A percentile compares a stretch with the other conserved stretches of the same genome.
These are phyloP conservation scores for Lachancea sp. DNA, from an alignment of 805 yeast genomes.

Conservation along the genomic window DNA sequence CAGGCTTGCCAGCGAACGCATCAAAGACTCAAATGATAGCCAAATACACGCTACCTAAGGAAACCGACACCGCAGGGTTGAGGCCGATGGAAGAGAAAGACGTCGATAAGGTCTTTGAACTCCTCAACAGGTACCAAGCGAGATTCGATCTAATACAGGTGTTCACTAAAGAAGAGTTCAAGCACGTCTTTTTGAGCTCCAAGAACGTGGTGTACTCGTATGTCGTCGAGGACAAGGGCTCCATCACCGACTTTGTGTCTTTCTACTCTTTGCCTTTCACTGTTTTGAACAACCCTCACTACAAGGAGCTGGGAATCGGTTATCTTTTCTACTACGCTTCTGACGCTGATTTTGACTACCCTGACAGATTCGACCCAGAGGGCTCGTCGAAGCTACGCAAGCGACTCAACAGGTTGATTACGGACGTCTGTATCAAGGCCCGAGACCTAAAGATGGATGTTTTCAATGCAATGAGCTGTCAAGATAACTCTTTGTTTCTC, in stretches of 20 bases:
- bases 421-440: conserved; percentile 72
- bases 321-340: conserved; percentile 88
- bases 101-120: conserved; percentile 51
- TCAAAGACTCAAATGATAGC: conserved; percentile 70
- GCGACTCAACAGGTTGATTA: conserved; percentile 56
- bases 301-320: conserved; percentile 73
- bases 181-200: conserved; percentile 74
- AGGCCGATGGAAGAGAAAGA: conserved; percentile 51
- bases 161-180: conserved; percentile 51
- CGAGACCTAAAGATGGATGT: conserved; percentile 70
- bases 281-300: conserved; percentile 58
- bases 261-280: conserved; percentile 86
- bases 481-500: conserved; percentile 81
- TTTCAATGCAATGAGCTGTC: conserved; percentile 85
- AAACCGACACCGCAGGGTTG: conserved; percentile 46
- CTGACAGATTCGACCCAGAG: conserved; percentile 34
- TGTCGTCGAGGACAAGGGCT: conserved; percentile 58
- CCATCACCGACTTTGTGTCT: conserved; percentile 82
- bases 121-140: conserved; percentile 57
- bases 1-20: conserved; percentile 64
- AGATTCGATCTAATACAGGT: conserved; percentile 69
- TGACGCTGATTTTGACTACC: conserved; percentile 44
- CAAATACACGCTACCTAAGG: conserved; percentile 51
- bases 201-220: conserved; percentile 63
- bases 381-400: conserved; percentile 43